Evolutionary conservation across 495 filamentous ascomycete species (phyloP).

Genomic region (Extremus antarcticus): DNA sequence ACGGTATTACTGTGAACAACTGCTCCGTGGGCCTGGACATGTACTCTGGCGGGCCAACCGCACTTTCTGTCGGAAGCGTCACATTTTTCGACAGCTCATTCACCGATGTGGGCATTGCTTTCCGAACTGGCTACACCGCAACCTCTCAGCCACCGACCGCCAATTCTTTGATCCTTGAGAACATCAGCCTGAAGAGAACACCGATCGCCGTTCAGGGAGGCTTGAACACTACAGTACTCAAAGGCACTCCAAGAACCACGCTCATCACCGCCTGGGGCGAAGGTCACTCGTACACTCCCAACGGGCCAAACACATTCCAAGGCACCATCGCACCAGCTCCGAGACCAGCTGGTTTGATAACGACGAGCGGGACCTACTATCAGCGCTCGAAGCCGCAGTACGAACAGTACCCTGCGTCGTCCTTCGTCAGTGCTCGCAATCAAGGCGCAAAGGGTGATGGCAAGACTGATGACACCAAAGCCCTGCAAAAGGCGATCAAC

Average conservation of each 20-base stretch:
- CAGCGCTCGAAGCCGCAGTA: slow-evolving; percentile 31
- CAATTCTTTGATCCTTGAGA: slow-evolving; percentile 29
- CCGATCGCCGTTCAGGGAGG: slow-evolving; percentile 12
- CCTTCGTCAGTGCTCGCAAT: slow-evolving; percentile 24
- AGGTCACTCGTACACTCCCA: slow-evolving; percentile 25
- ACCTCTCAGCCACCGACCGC: slow-evolving; percentile 20
- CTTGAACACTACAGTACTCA: slow-evolving; percentile 12
- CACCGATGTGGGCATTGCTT: slow-evolving; percentile 21
- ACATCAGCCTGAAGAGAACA: slow-evolving; percentile 25
- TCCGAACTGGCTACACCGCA: slow-evolving; percentile 19
- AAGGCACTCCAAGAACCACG: slow-evolving; percentile 15
- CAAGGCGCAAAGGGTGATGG: slow-evolving; percentile 24
- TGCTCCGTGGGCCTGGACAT: slow-evolving; percentile 28
- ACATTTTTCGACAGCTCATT: slow-evolving; percentile 28
- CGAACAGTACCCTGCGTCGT: slow-evolving; percentile 8
- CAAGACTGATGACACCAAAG: slow-evolving; percentile 27
- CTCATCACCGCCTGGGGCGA: slow-evolving; percentile 23
- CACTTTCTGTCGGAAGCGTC: slow-evolving; percentile 22
- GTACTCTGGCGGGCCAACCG: slow-evolving; percentile 14
- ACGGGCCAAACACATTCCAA: slow-evolving; percentile 14
- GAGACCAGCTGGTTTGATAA: slow-evolving; percentile 18
- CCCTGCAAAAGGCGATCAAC: slow-evolving; percentile 23
- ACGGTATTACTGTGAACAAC: slow-evolving; percentile 30
- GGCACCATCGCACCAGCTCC: slow-evolving; percentile 20
- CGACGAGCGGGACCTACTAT: slow-evolving; percentile 21